Conservation (phyloP, 192 early-diverging fungal species). For the Dissophora globulifera region DNA sequence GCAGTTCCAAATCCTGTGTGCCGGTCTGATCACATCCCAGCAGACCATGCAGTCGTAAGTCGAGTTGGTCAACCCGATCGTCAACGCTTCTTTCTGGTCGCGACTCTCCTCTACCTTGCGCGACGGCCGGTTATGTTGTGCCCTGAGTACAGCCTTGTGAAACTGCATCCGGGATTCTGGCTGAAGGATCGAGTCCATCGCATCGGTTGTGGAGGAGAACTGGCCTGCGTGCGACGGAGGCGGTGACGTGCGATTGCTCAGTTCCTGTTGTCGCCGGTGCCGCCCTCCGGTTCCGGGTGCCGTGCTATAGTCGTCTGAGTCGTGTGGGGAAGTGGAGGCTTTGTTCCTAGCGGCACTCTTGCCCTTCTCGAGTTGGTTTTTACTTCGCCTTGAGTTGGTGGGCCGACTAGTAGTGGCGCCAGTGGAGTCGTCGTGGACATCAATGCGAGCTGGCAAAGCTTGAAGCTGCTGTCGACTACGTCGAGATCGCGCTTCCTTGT, state of each 20-base stretch:
- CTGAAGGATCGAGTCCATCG: too few species aligned
- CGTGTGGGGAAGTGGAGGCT: slow-evolving; percentile 59
- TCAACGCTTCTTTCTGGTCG: slow-evolving; percentile 73
- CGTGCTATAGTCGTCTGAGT: too few species aligned
- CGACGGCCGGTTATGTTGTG: too few species aligned
- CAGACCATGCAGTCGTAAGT: slow-evolving; percentile 98
- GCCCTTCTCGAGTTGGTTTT: slow-evolving; percentile 23
- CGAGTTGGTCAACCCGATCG: slow-evolving; percentile 70
- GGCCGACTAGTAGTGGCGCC: background rate
- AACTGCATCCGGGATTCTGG: too few species aligned
- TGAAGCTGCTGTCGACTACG: background rate
- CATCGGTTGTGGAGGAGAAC: too few species aligned
- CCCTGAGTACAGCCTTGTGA: too few species aligned
- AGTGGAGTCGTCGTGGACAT: slow-evolving; percentile 5
- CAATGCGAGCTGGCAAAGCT: slow-evolving; percentile 1
- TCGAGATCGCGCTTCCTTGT: background rate
- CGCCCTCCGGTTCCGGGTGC: too few species aligned
- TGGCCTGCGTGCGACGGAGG: too few species aligned
- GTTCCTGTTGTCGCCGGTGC: too few species aligned
- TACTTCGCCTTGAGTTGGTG: slow-evolving; percentile 8
- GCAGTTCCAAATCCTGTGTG: slow-evolving; percentile 87
- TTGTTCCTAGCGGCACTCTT: slow-evolving; percentile 65
- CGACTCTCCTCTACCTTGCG: slow-evolving; percentile 47
- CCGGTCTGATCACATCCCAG: slow-evolving; percentile 81
- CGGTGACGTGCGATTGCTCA: too few species aligned